Conservation (phyloP, 768 basidiomycete genomes). For the Infundibulicybe gibba region DNA sequence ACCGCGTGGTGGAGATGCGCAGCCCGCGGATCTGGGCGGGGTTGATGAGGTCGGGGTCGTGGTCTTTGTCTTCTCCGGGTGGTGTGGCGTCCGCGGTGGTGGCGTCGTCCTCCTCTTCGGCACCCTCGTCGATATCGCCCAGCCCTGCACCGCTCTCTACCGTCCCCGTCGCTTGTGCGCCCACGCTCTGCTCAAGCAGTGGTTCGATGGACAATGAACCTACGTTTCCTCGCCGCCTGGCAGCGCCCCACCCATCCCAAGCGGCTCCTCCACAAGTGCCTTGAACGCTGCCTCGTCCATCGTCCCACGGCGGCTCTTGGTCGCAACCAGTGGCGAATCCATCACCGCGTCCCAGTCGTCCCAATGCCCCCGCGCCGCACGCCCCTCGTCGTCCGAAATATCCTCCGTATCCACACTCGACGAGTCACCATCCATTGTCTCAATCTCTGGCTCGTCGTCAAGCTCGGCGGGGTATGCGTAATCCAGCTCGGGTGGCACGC, state of each 20-base stretch:
- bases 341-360: conserved; percentile 42
- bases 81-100: conserved; percentile 6
- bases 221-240: too few relatives aligned
- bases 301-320: not conserved
- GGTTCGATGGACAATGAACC: conserved; percentile 56
- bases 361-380: conserved; percentile 34
- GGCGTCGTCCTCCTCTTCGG: conserved; percentile 50
- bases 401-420: conserved; percentile 32
- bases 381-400: conserved; percentile 37
- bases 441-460: not conserved
- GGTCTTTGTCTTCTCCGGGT: conserved; percentile 2
- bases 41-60: conserved; percentile 23
- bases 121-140: conserved; percentile 64
- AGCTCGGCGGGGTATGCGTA: conserved; percentile 22
- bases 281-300: not conserved
- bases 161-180: conserved; percentile 34
- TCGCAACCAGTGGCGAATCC: conserved; percentile 35
- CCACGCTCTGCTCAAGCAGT: conserved; percentile 32
- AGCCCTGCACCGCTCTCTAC: conserved; percentile 33
- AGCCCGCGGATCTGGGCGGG: conserved; percentile 53
- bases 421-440: not conserved
- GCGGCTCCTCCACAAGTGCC: not conserved
- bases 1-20: conserved; percentile 45
- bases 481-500: conserved; percentile 83
- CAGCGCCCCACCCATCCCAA: conserved; percentile 4